Conservation (phyloP, 1,139 yeast genomes). For the Candida sp. region DNA sequence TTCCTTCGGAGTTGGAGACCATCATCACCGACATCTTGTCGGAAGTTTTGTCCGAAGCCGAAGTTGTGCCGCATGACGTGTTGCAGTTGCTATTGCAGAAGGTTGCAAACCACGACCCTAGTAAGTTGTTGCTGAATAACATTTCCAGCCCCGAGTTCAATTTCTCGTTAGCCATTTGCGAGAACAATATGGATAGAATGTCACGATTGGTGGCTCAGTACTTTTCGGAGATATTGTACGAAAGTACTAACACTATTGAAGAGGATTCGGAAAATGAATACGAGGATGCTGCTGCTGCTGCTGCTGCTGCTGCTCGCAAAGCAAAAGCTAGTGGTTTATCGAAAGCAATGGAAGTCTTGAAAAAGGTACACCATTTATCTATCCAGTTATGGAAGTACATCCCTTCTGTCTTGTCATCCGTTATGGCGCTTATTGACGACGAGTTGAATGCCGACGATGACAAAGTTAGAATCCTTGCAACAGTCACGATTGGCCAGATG, state of each 20-base stretch:
- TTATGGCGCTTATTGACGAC: slow-evolving; percentile 81
- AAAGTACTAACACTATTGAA: slow-evolving; percentile 36
- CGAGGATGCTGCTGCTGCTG: slow-evolving; percentile 2
- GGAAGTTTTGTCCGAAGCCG: slow-evolving; percentile 80
- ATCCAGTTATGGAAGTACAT: slow-evolving; percentile 77
- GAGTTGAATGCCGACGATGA: slow-evolving; percentile 78
- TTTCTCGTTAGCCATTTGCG: slow-evolving; percentile 72
- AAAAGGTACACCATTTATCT: slow-evolving; percentile 64
- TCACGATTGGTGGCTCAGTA: slow-evolving; percentile 80
- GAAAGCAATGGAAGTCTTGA: slow-evolving; percentile 47
- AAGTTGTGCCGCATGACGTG: slow-evolving; percentile 65
- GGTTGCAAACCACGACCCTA: slow-evolving; percentile 30
- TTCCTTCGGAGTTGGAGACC: slow-evolving; percentile 55
- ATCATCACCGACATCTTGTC: slow-evolving; percentile 70
- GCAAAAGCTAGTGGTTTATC: slow-evolving; percentile 15
- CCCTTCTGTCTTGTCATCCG: slow-evolving; percentile 76
- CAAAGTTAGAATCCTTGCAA: slow-evolving; percentile 66
- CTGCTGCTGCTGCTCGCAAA: neutral
- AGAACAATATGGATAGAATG: slow-evolving; percentile 72
- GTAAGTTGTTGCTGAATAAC: slow-evolving; percentile 18
- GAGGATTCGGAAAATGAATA: slow-evolving; percentile 27
- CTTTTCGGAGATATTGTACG: slow-evolving; percentile 76
- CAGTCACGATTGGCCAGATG: slow-evolving; percentile 74
- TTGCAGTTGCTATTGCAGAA: slow-evolving; percentile 65
- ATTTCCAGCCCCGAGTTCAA: slow-evolving; percentile 63